Conservation (phyloP, 495 filamentous ascomycete genomes). For the Parathielavia hyrcaniae region DNA sequence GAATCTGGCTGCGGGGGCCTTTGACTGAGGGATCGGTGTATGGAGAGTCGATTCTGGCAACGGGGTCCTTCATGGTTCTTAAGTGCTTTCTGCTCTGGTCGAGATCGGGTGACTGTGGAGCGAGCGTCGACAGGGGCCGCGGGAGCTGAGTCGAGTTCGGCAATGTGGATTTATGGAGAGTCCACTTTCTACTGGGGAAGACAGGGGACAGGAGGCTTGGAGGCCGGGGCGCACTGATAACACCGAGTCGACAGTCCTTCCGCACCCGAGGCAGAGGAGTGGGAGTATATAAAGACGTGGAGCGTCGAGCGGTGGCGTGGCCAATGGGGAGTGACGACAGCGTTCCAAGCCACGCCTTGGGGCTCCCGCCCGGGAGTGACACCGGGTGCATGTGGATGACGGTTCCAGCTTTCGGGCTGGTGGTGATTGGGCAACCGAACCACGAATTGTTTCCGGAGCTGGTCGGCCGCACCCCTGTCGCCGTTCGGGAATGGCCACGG, state of each 20-base stretch:
- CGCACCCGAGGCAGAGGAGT: slow-evolving; percentile 27
- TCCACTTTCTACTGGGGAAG: slow-evolving; percentile 30
- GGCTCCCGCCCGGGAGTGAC: slow-evolving; percentile 12
- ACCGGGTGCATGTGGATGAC: slow-evolving; percentile 26
- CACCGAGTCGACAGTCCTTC: slow-evolving; percentile 15
- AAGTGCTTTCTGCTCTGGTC: slow-evolving; percentile 25
- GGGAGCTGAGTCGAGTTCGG: slow-evolving; percentile 22
- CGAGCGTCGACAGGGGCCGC: slow-evolving; percentile 24
- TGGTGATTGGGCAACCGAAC: slow-evolving; percentile 26
- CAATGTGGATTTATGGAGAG: slow-evolving; percentile 22
- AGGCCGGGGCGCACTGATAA: slow-evolving; percentile 19
- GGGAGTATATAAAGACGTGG: slow-evolving; percentile 28
- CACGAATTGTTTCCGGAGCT: slow-evolving; percentile 40
- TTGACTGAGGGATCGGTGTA: slow-evolving; percentile 45
- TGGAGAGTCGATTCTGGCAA: slow-evolving; percentile 44
- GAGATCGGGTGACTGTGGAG: slow-evolving; percentile 17
- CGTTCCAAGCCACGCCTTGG: slow-evolving; percentile 21
- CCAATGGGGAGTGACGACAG: slow-evolving; percentile 30
- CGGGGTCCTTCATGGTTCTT: slow-evolving; percentile 49
- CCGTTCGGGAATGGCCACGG: slow-evolving; percentile 18
- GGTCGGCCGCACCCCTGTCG: slow-evolving; percentile 19
- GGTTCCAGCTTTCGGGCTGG: slow-evolving; percentile 24
- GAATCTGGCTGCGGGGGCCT: slow-evolving; percentile 34
- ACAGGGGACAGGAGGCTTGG: slow-evolving; percentile 17
- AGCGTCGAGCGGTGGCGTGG: slow-evolving; percentile 10